Percentiles rank a stretch among this genome's conserved stretches.
These are phyloP conservation scores for Triticum monococcum DNA, from an alignment of 176 grass and related monocot genomes.

Conservation along the genomic window DNA sequence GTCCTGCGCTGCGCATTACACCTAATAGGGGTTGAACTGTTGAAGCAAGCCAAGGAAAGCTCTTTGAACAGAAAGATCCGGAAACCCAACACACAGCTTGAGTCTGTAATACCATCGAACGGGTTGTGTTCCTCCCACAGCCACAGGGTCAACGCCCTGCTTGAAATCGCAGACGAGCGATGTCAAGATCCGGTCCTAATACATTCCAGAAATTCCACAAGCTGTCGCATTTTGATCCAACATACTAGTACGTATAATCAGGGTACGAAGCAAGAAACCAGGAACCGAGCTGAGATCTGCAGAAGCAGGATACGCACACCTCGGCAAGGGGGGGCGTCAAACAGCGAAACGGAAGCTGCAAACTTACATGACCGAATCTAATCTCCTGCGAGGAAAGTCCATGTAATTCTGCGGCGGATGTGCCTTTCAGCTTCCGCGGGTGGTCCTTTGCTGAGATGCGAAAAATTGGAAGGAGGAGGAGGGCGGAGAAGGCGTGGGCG, in stretches of 20 bases:
- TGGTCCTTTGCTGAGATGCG: neutral
- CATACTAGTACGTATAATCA: neutral
- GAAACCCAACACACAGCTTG: neutral
- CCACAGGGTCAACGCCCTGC: constrained; percentile 13
- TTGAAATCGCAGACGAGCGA: neutral
- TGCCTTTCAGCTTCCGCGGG: neutral
- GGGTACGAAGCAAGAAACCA: neutral
- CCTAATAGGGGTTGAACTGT: neutral
- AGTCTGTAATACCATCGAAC: constrained; percentile 19
- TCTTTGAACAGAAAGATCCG: neutral
- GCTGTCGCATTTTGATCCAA: neutral
- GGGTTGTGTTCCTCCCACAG: neutral
- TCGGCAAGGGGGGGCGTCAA: neutral
- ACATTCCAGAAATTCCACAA: constrained; percentile 2
- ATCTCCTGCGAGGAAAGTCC: constrained; percentile 18
- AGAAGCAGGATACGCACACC: neutral
- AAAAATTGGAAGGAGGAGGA: neutral
- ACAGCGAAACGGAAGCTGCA: neutral
- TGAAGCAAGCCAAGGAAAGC: neutral
- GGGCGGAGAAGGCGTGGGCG: neutral
- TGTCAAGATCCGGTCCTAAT: neutral
- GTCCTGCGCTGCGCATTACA: neutral
- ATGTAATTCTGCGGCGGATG: neutral
- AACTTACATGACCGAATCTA: constrained; percentile 25
- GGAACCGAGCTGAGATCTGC: constrained; percentile 3